phyloP scores from a whole-genome alignment of 2,329 filamentous ascomycete genomes.

The Tothia fuscella region DNA sequence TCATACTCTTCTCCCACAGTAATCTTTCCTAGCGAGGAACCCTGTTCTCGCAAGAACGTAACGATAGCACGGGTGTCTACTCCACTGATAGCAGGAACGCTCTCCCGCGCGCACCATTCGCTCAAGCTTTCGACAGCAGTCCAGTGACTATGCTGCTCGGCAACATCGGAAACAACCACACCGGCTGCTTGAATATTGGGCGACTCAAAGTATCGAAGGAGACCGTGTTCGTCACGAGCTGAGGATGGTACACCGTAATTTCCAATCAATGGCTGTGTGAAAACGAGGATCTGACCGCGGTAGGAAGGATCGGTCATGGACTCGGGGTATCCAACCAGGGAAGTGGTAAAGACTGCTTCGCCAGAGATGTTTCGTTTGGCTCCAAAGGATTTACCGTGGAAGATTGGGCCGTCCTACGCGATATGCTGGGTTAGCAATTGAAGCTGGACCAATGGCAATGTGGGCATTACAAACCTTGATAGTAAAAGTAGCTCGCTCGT shows the following conservation, averaged over 20 bases:
- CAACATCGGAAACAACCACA: constrained; percentile 91
- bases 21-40: constrained; percentile 89
- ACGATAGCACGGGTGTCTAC: constrained; percentile 97
- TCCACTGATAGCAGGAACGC: constrained; percentile 88
- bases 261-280: constrained; percentile 94
- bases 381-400: constrained; percentile 92
- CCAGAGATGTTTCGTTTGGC: constrained; percentile 94
- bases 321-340: constrained; percentile 94
- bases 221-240: constrained; percentile 72
- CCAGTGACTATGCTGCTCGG: constrained; percentile 94
- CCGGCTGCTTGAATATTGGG: constrained; percentile 94
- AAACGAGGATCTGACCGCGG: constrained; percentile 87
- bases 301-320: constrained; percentile 61
- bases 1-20: constrained; percentile 96
- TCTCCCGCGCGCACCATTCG: constrained; percentile 92
- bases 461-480: constrained; percentile 55
- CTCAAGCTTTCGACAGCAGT: constrained; percentile 89
- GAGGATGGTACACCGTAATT: constrained; percentile 95
- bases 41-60: constrained; percentile 88
- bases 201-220: constrained; percentile 96
- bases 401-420: constrained; percentile 86
- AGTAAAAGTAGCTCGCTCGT: constrained; percentile 81
- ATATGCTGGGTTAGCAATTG: constrained; percentile 11
- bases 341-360: constrained; percentile 97
- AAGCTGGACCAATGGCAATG: background rate